phyloP scores from a whole-genome alignment of 1,284 basidiomycete genomes.

The Puccinia polysora region DNA sequence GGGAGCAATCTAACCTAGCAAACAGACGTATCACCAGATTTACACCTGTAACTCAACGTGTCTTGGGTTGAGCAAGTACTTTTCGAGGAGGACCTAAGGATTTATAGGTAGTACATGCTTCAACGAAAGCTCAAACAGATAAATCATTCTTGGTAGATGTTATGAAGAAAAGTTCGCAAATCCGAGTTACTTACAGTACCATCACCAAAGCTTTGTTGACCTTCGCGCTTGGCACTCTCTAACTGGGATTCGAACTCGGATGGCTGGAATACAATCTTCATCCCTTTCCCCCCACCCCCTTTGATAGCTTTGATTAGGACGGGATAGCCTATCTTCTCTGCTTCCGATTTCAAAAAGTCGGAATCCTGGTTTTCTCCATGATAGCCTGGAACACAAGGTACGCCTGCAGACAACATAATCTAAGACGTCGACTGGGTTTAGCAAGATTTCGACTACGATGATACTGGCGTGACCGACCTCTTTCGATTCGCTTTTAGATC shows the following conservation, averaged over 20 bases:
- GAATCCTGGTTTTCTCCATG: constrained; percentile 71
- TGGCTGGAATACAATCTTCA: constrained; percentile 56
- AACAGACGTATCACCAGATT: constrained; percentile 60
- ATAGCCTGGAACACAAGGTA: constrained; percentile 89
- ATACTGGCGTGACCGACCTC: background rate
- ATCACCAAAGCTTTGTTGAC: constrained; percentile 77
- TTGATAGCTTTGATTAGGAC: constrained; percentile 55
- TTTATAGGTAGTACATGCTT: background rate
- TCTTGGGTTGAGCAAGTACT: constrained; percentile 50
- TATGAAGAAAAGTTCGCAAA: background rate
- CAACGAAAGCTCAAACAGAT: background rate
- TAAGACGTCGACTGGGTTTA: too few species aligned
- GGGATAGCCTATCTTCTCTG: constrained; percentile 56
- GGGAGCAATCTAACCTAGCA: constrained; percentile 52
- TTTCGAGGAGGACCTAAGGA: constrained; percentile 50
- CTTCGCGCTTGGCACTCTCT: constrained; percentile 78
- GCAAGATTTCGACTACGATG: too few species aligned
- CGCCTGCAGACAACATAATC: constrained; percentile 83
- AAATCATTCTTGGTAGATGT: too few species aligned
- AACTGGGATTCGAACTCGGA: constrained; percentile 71
- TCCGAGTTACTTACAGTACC: constrained; percentile 52
- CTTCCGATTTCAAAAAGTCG: constrained; percentile 62
- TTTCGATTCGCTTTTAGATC: constrained; percentile 61
- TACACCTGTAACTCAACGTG: constrained; percentile 73
- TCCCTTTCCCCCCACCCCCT: constrained; percentile 55